Percentiles rank a stretch among this genome's conserved stretches.
These are phyloP conservation scores for Dichotomopilus funicola DNA, from an alignment of 2,329 filamentous ascomycete genomes.

Conservation along the genomic window DNA sequence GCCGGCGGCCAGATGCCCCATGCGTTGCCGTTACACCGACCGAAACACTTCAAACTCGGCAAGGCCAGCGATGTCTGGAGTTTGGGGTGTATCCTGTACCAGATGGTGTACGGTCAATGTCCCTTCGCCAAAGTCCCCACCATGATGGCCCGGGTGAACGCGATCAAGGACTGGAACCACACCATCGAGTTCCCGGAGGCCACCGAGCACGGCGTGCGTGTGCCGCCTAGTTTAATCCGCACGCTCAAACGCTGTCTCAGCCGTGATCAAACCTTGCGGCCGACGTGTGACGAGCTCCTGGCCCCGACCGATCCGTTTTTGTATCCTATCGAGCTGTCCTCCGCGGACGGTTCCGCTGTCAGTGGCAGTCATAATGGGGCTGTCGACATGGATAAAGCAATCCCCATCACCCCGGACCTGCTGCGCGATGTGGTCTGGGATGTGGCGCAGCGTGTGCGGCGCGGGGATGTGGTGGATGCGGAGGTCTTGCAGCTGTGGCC, in stretches of 20 bases:
- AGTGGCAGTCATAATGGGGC: no score
- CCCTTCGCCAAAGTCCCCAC: conserved; percentile 90
- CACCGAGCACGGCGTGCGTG: conserved; percentile 54
- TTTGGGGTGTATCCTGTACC: conserved; percentile 91
- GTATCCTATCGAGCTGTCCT: conserved; percentile 51
- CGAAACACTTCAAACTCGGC: conserved; percentile 49
- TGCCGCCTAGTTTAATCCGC: conserved; percentile 52
- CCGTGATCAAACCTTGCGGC: conserved; percentile 55
- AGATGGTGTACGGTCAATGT: conserved; percentile 95
- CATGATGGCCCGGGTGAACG: conserved; percentile 77
- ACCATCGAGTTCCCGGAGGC: conserved; percentile 62
- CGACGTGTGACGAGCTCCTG: conserved; percentile 58
- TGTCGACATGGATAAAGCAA: conserved; percentile 37
- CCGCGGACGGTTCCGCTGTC: conserved; percentile 18
- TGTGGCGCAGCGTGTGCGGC: conserved; percentile 42
- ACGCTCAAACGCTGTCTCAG: conserved; percentile 59
- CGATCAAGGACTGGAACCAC: conserved; percentile 75
- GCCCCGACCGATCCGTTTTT: conserved; percentile 55
- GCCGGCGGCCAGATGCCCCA: conserved; percentile 32
- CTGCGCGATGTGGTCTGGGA: conserved; percentile 57
- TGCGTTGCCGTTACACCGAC: conserved; percentile 33
- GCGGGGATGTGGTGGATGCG: conserved; percentile 36
- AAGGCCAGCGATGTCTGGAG: conserved; percentile 97
- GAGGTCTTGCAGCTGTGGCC: conserved; percentile 53
- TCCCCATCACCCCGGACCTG: conserved; percentile 58